phyloP scores from a whole-genome alignment of 768 basidiomycete species.

The Phlegmacium glaucopus region DNA sequence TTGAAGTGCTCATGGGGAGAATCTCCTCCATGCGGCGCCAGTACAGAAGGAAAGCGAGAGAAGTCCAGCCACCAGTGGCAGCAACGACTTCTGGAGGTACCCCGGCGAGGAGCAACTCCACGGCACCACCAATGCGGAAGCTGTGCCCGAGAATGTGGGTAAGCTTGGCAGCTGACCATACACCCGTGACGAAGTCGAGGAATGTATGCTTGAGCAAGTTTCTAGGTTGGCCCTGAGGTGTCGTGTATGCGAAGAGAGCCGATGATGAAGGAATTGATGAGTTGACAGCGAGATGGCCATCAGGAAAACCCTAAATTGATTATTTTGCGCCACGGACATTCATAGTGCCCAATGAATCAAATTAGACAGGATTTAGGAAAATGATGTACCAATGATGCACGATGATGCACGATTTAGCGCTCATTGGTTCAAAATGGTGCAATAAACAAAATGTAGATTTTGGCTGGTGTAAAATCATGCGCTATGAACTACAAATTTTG shows the following conservation, averaged over 20 bases:
- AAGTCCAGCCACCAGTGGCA: conserved; percentile 22
- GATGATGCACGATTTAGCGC: no score
- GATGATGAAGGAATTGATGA: not conserved
- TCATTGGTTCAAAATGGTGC: no score
- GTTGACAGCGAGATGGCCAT: conserved; percentile 16
- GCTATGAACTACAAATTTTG: no score
- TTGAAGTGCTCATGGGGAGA: no score
- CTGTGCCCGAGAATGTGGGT: conserved; percentile 13
- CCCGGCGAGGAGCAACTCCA: conserved; percentile 12
- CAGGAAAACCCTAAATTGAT: no score
- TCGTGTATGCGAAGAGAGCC: conserved; percentile 4
- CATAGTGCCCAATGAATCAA: no score
- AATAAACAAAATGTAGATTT: no score
- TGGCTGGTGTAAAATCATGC: no score
- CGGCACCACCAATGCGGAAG: conserved; percentile 28
- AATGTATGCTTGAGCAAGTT: not conserved
- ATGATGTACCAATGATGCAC: no score
- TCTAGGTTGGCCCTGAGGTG: not conserved
- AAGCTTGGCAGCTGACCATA: not conserved
- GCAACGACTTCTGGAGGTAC: conserved; percentile 23
- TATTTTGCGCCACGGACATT: no score
- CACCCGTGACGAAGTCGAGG: not conserved
- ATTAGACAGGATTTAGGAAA: no score
- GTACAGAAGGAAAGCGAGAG: conserved; percentile 26
- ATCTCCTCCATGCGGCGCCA: no score